Percentiles rank a stretch among this genome's conserved stretches.
phyloP scores from a whole-genome alignment of 129 eudicot species.

The Heracleum sosnowskyi region DNA sequence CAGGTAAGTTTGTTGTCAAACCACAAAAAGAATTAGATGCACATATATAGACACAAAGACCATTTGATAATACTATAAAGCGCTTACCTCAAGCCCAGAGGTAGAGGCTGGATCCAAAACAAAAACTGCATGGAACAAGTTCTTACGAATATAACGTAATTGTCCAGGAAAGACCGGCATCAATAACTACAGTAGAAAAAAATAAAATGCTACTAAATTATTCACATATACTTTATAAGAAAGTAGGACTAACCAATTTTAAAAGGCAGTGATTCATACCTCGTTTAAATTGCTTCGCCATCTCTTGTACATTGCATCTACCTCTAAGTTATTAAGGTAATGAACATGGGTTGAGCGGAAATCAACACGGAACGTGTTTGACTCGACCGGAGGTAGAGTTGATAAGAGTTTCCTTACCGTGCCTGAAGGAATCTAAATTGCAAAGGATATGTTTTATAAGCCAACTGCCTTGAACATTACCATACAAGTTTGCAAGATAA shows the following conservation, averaged over 20 bases:
- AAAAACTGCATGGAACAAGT: conserved; percentile 81
- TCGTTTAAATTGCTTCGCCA: conserved; percentile 93
- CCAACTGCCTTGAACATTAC: conserved; percentile 2
- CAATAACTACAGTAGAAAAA: conserved; percentile 45
- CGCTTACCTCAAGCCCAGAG: conserved; percentile 90
- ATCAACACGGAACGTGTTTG: conserved; percentile 74
- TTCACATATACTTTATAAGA: not conserved
- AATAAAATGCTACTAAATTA: conserved; percentile 1
- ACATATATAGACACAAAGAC: not conserved
- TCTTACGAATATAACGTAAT: conserved; percentile 89
- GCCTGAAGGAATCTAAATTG: conserved; percentile 63
- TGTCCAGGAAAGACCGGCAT: conserved; percentile 99
- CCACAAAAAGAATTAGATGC: not conserved
- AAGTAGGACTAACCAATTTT: not conserved
- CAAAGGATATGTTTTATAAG: conserved; percentile 11
- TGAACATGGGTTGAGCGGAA: conserved; percentile 91
- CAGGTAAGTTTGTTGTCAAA: not conserved
- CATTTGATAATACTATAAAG: conserved; percentile 2
- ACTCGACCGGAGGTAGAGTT: conserved; percentile 61
- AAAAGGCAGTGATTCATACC: conserved; percentile 32
- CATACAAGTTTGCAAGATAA: not conserved
- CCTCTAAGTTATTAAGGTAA: conserved; percentile 83
- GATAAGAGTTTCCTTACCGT: conserved; percentile 65
- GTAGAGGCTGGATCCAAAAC: conserved; percentile 82
- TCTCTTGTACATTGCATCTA: conserved; percentile 69